Base-by-base conservation (phyloP, 805 yeast genomes). In the Saccharomyces kudriavzevii region DNA sequence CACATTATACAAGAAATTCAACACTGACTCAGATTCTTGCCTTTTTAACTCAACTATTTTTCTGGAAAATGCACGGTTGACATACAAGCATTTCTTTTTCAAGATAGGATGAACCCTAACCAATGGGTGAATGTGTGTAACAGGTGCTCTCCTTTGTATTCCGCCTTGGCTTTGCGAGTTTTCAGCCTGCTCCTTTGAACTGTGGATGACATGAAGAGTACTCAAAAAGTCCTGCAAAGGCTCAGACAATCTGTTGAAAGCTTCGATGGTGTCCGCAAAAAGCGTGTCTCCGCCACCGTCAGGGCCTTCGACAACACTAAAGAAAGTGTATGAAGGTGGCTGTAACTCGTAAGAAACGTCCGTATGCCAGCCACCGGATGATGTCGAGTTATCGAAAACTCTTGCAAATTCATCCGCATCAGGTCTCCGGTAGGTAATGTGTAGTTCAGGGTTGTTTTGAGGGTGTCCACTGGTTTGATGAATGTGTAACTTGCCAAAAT, bases 391-490 rank as follows among this genome's bases (percentile, higher is more conserved):
- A 2, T 54, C 59, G 51, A 67, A 68, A 10, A 62, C 67, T 31
- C 61, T 66, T 51, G 57, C 51, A 55, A 67, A 68, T 54, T 68
- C 72, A 6, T 61, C 57, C 50, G 72, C 64, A 54, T 70, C 73
- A 48, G 74, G 71, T 49, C 76, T 70, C 48, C 86, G 74, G 67
- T 79, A 83, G 22, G 83, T 81, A 40, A 84, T 70, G 59, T 83
- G 89, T 57, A 85, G 75, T 55, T 83, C 82, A 4, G 87, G 84
- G 56, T 71, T 72, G 8, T 73, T 75, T 57, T 70, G 73, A 29
- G 87, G 89, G 14, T 87, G 83, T 24, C 90, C 89, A 10, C 87
- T 80, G 11, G 87, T 82, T 48, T 89, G 88, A 64, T 86, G 91
- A 55, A 84, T 76, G 67, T 86, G 90, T 55, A 82, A 75, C 35